Conservation (phyloP, 2,329 filamentous ascomycete species). For the Fusarium lyarnte region DNA sequence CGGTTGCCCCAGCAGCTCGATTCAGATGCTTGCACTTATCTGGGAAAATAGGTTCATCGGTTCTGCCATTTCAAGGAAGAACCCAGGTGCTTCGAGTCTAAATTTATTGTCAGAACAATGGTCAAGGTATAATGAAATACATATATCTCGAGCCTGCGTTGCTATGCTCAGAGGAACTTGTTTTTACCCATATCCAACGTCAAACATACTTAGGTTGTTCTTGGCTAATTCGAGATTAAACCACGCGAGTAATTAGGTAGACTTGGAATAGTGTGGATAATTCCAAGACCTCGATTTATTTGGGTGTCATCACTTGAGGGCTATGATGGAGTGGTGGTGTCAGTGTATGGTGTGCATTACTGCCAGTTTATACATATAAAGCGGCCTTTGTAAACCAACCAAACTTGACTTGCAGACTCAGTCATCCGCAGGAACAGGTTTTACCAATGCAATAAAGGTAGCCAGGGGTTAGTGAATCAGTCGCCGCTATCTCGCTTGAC, state of each 20-base stretch:
- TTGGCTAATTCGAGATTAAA: constrained; percentile 5
- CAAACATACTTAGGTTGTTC: not conserved
- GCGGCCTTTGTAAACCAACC: not conserved
- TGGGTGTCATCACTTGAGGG: not conserved
- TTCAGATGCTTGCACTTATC: constrained; percentile 17
- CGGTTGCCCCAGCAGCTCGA: constrained; percentile 36
- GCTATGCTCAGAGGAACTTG: not conserved
- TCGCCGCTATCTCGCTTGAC: constrained; percentile 34
- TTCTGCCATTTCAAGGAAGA: constrained; percentile 14
- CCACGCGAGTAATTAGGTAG: not conserved
- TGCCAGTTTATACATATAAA: not conserved
- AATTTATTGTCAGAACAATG: not conserved
- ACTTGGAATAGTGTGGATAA: not conserved
- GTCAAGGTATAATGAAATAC: not conserved
- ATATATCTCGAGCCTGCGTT: not conserved
- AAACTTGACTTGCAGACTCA: not conserved
- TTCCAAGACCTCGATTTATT: not conserved
- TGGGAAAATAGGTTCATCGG: constrained; percentile 1
- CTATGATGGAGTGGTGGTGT: not conserved
- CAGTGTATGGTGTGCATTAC: constrained; percentile 5
- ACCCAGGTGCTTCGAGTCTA: constrained; percentile 4
- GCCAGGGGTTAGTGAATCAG: constrained; percentile 18
- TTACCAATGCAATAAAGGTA: constrained; percentile 1
- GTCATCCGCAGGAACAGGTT: constrained; percentile 23
- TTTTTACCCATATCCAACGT: not conserved